Evolutionary conservation across 116 monocot genomes (phyloP), one percentile per base, ranked within the genome.

Genomic region (Dioscorea cayenensis): DNA sequence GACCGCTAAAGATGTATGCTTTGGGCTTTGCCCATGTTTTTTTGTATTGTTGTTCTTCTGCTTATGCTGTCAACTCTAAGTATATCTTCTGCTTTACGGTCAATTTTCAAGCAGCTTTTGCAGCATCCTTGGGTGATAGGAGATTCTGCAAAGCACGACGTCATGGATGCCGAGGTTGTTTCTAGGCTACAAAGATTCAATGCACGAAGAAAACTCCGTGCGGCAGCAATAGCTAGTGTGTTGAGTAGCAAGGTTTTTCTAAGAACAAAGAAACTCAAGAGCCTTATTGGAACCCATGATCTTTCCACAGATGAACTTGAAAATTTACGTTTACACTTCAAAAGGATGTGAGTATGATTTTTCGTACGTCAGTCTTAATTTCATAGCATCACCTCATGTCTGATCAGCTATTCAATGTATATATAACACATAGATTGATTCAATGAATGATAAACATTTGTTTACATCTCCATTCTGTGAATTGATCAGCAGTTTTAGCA

Each of bases 141-240:
- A 36, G 89, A 89, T 51, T 85, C 75, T 20, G 89, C 89, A 0
- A 89, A 89, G 64, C 78, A 85, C 25, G 83, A 85, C 6, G 80
- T 78, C 59, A 85, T 89, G 75, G 85, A 85, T 62, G 75, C 89
- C 36, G 89, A 85, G 65, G 84, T 86, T 36, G 86, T 90, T 22
- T 79, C 86, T 43, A 81, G 84, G 27, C 84, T 90, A 51, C 86
- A 90, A 67, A 90, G 78, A 66, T 90, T 86, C 66, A 90, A 90
- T 84, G 90, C 90, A 64, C 73, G 81, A 18, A 67, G 81, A 36
- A 90, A 90, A 77, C 71, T 90, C 10, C 86, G 90, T 75, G 86
- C 86, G 55, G 90, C 90, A 66, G 86, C 90, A 63, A 84, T 90
- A 66, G 90, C 90, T 38, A 90, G 90, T 73, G 84, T 90, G 0